phyloP scores from a whole-genome alignment of 805 yeast species.

The Cyberlindnera misumaiensis region DNA sequence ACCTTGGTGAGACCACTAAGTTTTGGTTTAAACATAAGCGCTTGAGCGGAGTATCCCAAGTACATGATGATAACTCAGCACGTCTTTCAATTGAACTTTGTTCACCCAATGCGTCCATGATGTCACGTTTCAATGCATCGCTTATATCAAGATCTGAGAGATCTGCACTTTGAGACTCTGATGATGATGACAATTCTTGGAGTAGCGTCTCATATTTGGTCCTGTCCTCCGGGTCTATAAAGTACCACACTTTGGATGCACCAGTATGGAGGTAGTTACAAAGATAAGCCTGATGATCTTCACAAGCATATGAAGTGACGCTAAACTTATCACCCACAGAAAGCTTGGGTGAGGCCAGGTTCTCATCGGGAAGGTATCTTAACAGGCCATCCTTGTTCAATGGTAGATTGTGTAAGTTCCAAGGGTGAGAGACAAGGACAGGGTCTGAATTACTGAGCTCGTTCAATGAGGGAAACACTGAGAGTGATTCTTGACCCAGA shows the following conservation, averaged over 20 bases:
- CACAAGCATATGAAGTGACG: slow-evolving; percentile 49
- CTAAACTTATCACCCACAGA: slow-evolving; percentile 49
- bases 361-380: slow-evolving; percentile 36
- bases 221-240: slow-evolving; percentile 51
- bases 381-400: slow-evolving; percentile 42
- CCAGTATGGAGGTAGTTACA: slow-evolving; percentile 53
- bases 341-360: slow-evolving; percentile 36
- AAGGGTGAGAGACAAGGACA: slow-evolving; percentile 26
- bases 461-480: no score
- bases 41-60: not conserved
- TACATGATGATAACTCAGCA: slow-evolving; percentile 1
- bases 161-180: not conserved
- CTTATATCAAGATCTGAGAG: slow-evolving; percentile 2
- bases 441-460: no score
- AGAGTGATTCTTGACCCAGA: no score
- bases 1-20: slow-evolving; percentile 41
- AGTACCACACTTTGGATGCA: slow-evolving; percentile 50
- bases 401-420: slow-evolving; percentile 56
- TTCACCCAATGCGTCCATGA: slow-evolving; percentile 14
- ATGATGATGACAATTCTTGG: slow-evolving; percentile 21
- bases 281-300: slow-evolving; percentile 52
- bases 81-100: slow-evolving; percentile 13
- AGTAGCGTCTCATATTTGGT: slow-evolving; percentile 51
- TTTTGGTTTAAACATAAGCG: slow-evolving; percentile 32
- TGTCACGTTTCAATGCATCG: slow-evolving; percentile 13